phyloP scores from a whole-genome alignment of 768 basidiomycete species.

The Hericium alpestre region DNA sequence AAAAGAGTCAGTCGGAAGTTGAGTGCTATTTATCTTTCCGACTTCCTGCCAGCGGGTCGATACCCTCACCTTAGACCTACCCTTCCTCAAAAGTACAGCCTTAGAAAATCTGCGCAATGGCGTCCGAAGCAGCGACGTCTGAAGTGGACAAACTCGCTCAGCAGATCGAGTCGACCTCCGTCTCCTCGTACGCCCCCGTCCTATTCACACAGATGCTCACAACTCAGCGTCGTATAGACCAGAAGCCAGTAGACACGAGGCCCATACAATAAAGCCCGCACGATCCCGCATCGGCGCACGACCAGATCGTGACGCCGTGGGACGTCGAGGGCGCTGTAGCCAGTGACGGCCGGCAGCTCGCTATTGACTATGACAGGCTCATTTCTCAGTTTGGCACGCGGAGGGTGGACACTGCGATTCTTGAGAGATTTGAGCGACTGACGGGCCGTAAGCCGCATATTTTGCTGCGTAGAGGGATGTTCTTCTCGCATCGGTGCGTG shows the following conservation, averaged over 20 bases:
- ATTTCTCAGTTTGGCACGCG: conserved; percentile 90
- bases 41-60: too few species aligned
- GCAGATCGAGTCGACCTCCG: background rate
- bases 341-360: conserved; percentile 80
- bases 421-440: conserved; percentile 82
- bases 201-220: background rate
- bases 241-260: background rate
- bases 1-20: too few species aligned
- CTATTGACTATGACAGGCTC: conserved; percentile 95
- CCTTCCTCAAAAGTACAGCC: too few species aligned
- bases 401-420: conserved; percentile 59
- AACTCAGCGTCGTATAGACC: background rate
- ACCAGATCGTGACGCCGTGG: conserved; percentile 93
- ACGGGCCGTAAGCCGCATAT: conserved; percentile 86
- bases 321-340: conserved; percentile 90
- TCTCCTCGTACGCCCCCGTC: background rate
- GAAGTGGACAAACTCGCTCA: background rate
- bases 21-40: too few species aligned
- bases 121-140: background rate
- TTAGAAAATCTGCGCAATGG: background rate
- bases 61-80: too few species aligned
- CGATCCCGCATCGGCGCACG: conserved; percentile 26
- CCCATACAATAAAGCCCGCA: conserved; percentile 23
- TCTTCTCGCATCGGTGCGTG: conserved; percentile 91
- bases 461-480: conserved; percentile 83